A percentile compares a stretch with the other conserved stretches of the same genome.
phyloP scores from a whole-genome alignment of 495 filamentous ascomycete genomes.

The Lichina pygmaea region DNA sequence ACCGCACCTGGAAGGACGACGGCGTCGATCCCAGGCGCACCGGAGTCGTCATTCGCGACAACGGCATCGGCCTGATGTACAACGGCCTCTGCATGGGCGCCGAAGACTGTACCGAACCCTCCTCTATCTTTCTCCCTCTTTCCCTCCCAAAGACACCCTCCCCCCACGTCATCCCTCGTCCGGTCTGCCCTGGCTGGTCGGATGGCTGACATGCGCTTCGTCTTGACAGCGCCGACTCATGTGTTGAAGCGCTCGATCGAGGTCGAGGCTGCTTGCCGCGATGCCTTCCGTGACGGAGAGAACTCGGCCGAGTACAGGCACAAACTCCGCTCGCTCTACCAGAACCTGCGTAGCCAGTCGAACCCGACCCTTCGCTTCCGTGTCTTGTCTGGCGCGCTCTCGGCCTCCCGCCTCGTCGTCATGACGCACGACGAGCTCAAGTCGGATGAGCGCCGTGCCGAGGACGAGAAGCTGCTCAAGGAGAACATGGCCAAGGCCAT shows the following conservation, averaged over 20 bases:
- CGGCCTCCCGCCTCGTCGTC: conserved; percentile 40
- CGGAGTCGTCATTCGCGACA: conserved; percentile 42
- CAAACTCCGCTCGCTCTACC: conserved; percentile 75
- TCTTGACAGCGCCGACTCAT: conserved; percentile 4
- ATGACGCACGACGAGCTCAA: conserved; percentile 58
- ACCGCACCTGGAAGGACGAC: conserved; percentile 57
- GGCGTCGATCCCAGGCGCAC: conserved; percentile 46
- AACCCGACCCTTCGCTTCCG: conserved; percentile 49
- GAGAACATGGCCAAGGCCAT: conserved; percentile 92
- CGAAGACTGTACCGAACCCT: conserved; percentile 15
- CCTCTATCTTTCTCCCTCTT: neutral
- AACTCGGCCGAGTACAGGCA: conserved; percentile 34
- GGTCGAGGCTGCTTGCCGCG: conserved; percentile 48
- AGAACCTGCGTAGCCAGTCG: conserved; percentile 78
- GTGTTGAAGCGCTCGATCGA: conserved; percentile 41
- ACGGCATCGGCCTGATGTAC: conserved; percentile 74
- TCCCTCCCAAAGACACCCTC: neutral
- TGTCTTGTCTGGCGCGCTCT: conserved; percentile 47
- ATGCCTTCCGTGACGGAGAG: conserved; percentile 18
- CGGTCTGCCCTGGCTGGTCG: neutral
- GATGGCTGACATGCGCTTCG: neutral
- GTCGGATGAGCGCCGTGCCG: conserved; percentile 35
- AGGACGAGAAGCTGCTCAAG: conserved; percentile 43
- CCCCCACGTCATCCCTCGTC: neutral
- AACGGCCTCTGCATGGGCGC: conserved; percentile 43